Evolutionary conservation across 2,329 filamentous ascomycete species (phyloP), one percentile per base, ranked within the genome.

Genomic region (Sclerotinia sclerotiorum): DNA sequence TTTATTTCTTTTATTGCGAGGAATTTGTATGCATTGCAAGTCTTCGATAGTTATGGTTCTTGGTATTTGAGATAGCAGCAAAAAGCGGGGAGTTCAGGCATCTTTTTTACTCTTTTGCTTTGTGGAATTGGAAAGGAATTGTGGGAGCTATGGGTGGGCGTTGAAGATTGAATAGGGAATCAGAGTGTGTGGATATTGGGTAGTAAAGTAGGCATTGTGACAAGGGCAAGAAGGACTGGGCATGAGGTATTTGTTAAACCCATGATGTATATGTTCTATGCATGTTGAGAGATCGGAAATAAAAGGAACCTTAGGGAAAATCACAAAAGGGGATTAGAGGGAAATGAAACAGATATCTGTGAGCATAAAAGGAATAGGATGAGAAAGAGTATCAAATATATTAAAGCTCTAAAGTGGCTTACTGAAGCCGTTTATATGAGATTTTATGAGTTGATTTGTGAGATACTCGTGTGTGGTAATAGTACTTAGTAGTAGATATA

Each of bases 261-360:
- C 27, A 62, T 35, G 58, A 62, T 62, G 58, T 51, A 62, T 39
- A 62, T 62, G 27, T 62, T 62, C 29, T 17, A 62, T 62, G 46
- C 46, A 32, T 62, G 58, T 49, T 51, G 21, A 62, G 44, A 62
- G 46, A 17, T 27, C n/a, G 17, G 55, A 58, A 27, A 35, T 19
- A 27, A 42, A 57, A 42, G 55, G 42, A n/a, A 44, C 35, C 35
- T 24, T 13, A 8, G n/a, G 32, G 55, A 15, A 24, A 49, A 57
- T 57, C 55, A 24, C 55, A 19, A 42, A 42, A 44, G 55, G 6
- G n/a, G 39, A 42, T 42, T 42, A 42, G 42, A 48, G 57, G 32
- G 46, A n/a, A 62, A 49, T 29, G 17, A 49, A 49, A 62, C 42
- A 35, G 15, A 24, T 29, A 51, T 44, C 55, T 58, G n/a, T 42